Percentiles rank a stretch among this genome's conserved stretches.
phyloP scores from a whole-genome alignment of 495 filamentous ascomycete species.

The Daldinia decipiens region DNA sequence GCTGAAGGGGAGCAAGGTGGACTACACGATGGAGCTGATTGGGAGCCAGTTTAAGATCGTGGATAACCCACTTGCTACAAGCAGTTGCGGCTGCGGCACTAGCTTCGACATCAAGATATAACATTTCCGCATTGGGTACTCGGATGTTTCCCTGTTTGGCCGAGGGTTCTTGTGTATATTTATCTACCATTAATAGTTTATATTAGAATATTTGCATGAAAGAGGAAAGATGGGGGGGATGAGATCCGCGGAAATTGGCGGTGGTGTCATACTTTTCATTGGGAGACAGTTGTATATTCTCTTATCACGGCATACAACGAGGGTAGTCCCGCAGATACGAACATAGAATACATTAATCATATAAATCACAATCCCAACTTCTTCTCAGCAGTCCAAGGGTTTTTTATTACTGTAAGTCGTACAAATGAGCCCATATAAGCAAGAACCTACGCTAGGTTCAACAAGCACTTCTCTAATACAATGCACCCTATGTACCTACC shows the following conservation, averaged over 20 bases:
- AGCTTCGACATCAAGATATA: conserved; percentile 91
- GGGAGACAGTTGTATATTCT: background rate
- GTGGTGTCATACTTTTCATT: background rate
- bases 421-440: background rate
- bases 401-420: background rate
- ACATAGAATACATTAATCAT: background rate
- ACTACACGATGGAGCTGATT: conserved; percentile 96
- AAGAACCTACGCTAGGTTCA: background rate
- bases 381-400: background rate
- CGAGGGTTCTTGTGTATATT: conserved; percentile 1
- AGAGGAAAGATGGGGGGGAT: background rate
- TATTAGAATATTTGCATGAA: background rate
- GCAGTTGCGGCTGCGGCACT: conserved; percentile 96
- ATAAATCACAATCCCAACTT: background rate
- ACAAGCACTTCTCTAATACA: too few species aligned
- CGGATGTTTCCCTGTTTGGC: background rate
- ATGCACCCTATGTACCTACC: too few species aligned
- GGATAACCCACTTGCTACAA: conserved; percentile 88
- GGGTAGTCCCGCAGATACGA: background rate
- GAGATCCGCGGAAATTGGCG: background rate
- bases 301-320: background rate
- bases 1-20: conserved; percentile 90
- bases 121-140: background rate
- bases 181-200: background rate
- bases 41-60: conserved; percentile 98